Base-by-base conservation (phyloP, 257 asterid genomes). In the Solanum habrochaites region DNA sequence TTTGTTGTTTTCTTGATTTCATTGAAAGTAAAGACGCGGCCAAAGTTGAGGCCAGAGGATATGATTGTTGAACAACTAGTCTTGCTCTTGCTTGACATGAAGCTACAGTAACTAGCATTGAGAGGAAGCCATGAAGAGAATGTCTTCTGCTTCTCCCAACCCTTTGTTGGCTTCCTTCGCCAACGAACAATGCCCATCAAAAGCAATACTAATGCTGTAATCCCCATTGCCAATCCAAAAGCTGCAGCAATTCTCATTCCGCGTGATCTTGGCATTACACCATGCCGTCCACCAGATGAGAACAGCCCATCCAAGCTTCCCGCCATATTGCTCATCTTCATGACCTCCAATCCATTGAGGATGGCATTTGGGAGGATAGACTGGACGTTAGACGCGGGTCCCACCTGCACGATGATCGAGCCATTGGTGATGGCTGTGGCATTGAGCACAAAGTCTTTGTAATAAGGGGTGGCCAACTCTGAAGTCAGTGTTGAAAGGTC, bases 61-160 rank as follows among this genome's bases (percentile, higher is more conserved):
- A 92, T 85, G 32, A 92, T 88, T 75, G 93, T 93, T 1, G 98
- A 93, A 74, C 92, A 90, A 49, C 91, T 94, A 20, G 92, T 93
- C 86, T 93, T 96, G 89, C 93, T 92, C 88, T 93, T 94, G 87
- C 90, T 94, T 0, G 98, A 92, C 89, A 94, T 62, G 96, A 95
- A 95, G 85, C 96, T 97, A 80, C 94, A 91, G 69, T 93, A 92
- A 87, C 92, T 94, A 15, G 93, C 87, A 87, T 90, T 93, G 4
- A 95, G 92, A 87, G 98, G 98, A 39, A 95, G 95, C 99, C 99
- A 95, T 3, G 99, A 97, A 2, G 98, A 91, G 89, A 94, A 93
- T 10, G 98, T 95, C 82, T 87, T 95, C 47, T 95, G 98, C 89
- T 91, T 97, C 87, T 87, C 77, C 82, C 94, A 97, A 6, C 95